Evolutionary conservation across 352 stramenopile species (phyloP).

Genomic region (Globisporangium solare): DNA sequence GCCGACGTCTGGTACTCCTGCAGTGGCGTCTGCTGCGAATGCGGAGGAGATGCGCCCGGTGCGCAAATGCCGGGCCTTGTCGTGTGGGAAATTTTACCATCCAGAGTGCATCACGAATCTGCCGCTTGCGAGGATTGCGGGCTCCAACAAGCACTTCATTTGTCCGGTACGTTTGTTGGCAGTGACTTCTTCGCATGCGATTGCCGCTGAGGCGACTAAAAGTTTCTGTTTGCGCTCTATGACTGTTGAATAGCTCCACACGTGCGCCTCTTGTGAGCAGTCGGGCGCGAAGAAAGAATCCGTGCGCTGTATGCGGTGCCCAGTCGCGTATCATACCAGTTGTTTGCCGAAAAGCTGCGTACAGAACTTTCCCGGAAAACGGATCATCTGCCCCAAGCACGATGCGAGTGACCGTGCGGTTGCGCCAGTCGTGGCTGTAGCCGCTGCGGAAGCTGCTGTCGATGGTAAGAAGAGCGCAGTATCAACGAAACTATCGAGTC

Average conservation of each 20-base stretch:
- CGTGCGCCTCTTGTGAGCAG: constrained; percentile 68
- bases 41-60: constrained; percentile 24
- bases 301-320: constrained; percentile 74
- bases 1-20: background rate
- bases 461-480: constrained; percentile 5
- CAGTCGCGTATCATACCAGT: constrained; percentile 75
- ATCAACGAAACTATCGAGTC: background rate
- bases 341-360: constrained; percentile 60
- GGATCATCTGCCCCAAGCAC: constrained; percentile 76
- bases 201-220: background rate
- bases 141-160: constrained; percentile 63
- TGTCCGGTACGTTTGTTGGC: constrained; percentile 39
- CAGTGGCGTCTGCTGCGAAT: background rate
- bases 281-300: constrained; percentile 76
- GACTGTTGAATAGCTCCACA: constrained; percentile 41
- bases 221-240: background rate
- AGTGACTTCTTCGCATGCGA: background rate
- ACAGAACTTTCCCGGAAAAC: constrained; percentile 53
- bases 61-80: constrained; percentile 74
- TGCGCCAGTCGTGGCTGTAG: background rate
- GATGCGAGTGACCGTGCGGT: constrained; percentile 6
- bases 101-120: constrained; percentile 76
- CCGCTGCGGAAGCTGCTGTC: background rate
- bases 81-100: constrained; percentile 85
- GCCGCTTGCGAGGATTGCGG: constrained; percentile 68